These are phyloP conservation scores for Teratosphaeria destructans DNA, from an alignment of 2,329 filamentous ascomycete species.

Conservation along the genomic window DNA sequence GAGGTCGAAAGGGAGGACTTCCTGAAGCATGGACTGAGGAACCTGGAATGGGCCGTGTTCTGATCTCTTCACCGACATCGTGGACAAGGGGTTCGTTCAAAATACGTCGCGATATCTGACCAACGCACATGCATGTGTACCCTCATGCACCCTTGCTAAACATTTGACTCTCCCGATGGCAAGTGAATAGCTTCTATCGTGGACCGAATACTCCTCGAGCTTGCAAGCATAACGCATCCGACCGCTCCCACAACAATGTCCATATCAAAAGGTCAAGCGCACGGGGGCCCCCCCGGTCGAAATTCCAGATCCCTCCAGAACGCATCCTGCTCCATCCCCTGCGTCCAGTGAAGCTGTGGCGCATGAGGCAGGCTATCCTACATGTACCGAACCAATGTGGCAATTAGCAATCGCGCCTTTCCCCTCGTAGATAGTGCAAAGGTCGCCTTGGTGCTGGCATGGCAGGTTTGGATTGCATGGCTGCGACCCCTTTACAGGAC, in stretches of 20 bases:
- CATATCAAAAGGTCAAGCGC: too few relatives aligned
- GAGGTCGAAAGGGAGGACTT: slow-evolving; percentile 64
- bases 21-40: slow-evolving; percentile 50
- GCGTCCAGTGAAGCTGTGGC: too few relatives aligned
- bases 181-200: too few relatives aligned
- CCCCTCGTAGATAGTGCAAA: neutral
- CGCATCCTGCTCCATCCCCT: too few relatives aligned
- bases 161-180: too few relatives aligned
- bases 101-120: neutral
- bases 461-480: neutral
- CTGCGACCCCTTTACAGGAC: neutral
- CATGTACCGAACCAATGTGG: too few relatives aligned
- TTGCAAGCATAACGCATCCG: too few relatives aligned
- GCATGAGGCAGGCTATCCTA: too few relatives aligned
- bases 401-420: neutral
- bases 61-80: neutral
- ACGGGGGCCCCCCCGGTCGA: too few relatives aligned
- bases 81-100: neutral
- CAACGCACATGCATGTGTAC: neutral
- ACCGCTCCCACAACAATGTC: too few relatives aligned
- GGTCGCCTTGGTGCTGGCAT: neutral
- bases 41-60: slow-evolving; percentile 1
- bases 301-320: too few relatives aligned
- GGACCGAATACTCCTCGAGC: too few relatives aligned
- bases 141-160: neutral